Percentiles rank a stretch among this genome's conserved stretches.
Evolutionary conservation across 1,284 basidiomycete genomes (phyloP).

Genomic region (Papiliotrema terrestris): DNA sequence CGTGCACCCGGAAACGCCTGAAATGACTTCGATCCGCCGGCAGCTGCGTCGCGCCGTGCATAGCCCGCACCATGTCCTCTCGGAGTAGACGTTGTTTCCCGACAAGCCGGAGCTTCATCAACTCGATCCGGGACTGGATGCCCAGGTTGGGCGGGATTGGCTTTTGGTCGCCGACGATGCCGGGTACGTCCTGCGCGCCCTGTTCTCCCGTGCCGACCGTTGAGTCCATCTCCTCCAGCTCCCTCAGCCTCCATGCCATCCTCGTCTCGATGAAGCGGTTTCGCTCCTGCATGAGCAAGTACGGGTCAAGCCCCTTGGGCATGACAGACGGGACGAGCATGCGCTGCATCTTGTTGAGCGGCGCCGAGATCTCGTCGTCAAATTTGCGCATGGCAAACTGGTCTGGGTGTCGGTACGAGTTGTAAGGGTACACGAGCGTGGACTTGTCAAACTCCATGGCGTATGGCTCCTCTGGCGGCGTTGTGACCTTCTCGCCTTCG

Average conservation of each 20-base stretch:
- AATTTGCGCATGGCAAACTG: conserved; percentile 62
- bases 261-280: conserved; percentile 87
- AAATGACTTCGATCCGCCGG: conserved; percentile 89
- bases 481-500: conserved; percentile 25
- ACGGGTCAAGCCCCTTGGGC: conserved; percentile 90
- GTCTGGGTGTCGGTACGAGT: conserved; percentile 85
- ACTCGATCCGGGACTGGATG: conserved; percentile 85
- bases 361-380: conserved; percentile 47
- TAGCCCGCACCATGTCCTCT: conserved; percentile 78
- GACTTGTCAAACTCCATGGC: conserved; percentile 71
- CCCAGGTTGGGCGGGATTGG: conserved; percentile 51
- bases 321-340: conserved; percentile 83
- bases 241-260: conserved; percentile 81
- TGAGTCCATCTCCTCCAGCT: conserved; percentile 78
- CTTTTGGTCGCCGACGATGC: conserved; percentile 52
- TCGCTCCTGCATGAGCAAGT: conserved; percentile 84
- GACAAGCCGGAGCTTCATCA: conserved; percentile 85
- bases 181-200: conserved; percentile 55
- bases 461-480: conserved; percentile 37
- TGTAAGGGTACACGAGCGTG: conserved; percentile 90
- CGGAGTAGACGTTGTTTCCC: conserved; percentile 86
- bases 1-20: conserved; percentile 81
- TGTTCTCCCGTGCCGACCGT: conserved; percentile 72
- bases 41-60: conserved; percentile 85
- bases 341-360: conserved; percentile 57